Conservation (phyloP, 805 yeast genomes). For the Candida alai region DNA sequence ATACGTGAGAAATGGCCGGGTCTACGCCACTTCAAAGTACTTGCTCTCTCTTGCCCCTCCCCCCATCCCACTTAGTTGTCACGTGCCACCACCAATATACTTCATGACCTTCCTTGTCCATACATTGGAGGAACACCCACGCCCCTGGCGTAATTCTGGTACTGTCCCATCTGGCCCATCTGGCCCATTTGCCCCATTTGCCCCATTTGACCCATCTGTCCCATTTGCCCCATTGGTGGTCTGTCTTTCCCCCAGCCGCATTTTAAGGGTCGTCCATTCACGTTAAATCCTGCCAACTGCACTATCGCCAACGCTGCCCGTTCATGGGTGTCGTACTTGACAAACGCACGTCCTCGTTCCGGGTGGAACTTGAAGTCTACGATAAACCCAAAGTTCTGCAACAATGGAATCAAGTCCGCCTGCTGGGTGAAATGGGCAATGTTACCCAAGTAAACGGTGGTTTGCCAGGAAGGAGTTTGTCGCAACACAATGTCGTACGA, state of each 20-base stretch:
- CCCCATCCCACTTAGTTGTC: too few species aligned
- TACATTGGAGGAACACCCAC: conserved; percentile 29
- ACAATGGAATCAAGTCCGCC: conserved; percentile 64
- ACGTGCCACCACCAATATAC: too few species aligned
- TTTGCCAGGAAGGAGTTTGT: conserved; percentile 79
- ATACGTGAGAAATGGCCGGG: too few species aligned
- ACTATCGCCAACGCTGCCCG: conserved; percentile 86
- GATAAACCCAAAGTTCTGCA: conserved; percentile 78
- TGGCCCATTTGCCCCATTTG: too few species aligned
- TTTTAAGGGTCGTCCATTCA: conserved; percentile 75
- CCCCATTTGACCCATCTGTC: too few species aligned
- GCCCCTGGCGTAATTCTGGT: conserved; percentile 22
- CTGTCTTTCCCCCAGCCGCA: conserved; percentile 84
- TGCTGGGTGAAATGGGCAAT: conserved; percentile 74
- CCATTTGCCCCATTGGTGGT: conserved; percentile 22
- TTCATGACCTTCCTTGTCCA: conserved; percentile 22
- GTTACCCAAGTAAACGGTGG: conserved; percentile 86
- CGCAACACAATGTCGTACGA: conserved; percentile 67
- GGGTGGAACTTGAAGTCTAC: conserved; percentile 77
- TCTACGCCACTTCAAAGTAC: too few species aligned
- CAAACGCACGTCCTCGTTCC: conserved; percentile 85
- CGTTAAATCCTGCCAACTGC: conserved; percentile 63
- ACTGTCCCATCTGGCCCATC: too few species aligned
- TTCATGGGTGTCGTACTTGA: conserved; percentile 81
- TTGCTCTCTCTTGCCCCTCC: too few species aligned